Conservation (phyloP, 2,329 filamentous ascomycete genomes). For the Tolypocladium sp. region DNA sequence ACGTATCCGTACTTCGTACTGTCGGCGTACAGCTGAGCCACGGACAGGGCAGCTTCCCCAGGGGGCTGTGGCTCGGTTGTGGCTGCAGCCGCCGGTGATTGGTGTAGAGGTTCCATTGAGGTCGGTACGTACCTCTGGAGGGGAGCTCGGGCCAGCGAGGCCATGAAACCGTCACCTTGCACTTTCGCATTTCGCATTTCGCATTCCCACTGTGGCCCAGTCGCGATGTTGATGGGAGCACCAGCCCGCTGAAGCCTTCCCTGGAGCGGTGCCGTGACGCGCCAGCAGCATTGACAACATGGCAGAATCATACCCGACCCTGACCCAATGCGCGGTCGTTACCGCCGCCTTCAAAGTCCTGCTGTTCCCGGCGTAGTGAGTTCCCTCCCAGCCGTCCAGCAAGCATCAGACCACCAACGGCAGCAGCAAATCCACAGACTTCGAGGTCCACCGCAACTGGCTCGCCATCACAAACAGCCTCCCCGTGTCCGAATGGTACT, state of each 20-base stretch:
- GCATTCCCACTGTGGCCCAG: neutral
- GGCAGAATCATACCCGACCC: slow-evolving; percentile 76
- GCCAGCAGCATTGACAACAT: slow-evolving; percentile 33
- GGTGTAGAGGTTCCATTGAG: neutral
- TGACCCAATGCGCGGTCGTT: slow-evolving; percentile 78
- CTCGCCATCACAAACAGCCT: slow-evolving; percentile 89
- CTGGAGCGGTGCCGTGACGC: neutral
- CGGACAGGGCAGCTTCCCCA: neutral
- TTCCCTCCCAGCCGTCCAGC: slow-evolving; percentile 13
- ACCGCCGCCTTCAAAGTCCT: slow-evolving; percentile 85
- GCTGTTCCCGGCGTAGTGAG: slow-evolving; percentile 89
- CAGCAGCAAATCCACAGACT: slow-evolving; percentile 90
- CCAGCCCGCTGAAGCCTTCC: neutral
- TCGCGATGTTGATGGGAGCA: neutral
- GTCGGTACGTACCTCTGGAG: neutral
- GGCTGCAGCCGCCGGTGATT: neutral
- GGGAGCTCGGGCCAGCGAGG: neutral
- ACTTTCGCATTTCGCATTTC: neutral
- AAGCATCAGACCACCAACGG: neutral
- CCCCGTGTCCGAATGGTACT: slow-evolving; percentile 86
- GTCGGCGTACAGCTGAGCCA: neutral
- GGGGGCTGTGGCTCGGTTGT: neutral
- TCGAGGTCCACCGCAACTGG: slow-evolving; percentile 98
- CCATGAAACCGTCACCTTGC: neutral
- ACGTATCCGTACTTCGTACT: neutral